phyloP scores from a whole-genome alignment of 2,329 filamentous ascomycete genomes.

The Herpotrichia juniperi region DNA sequence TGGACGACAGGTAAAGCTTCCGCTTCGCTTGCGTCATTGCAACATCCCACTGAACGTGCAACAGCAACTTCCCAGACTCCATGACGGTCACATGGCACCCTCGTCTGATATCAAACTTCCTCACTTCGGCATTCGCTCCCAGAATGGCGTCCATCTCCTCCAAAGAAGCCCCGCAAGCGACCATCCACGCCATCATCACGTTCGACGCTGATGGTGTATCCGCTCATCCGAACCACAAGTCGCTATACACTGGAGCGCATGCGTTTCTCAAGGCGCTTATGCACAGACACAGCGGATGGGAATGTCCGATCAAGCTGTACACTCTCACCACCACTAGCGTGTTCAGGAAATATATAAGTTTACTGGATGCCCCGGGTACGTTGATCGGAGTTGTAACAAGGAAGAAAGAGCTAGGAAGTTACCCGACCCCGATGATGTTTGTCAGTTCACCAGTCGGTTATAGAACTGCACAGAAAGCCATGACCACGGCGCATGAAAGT shows the following conservation, averaged over 20 bases:
- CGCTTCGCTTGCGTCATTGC: conserved; percentile 8
- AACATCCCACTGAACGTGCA: conserved; percentile 11
- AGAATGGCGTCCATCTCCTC: conserved; percentile 55
- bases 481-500: conserved; percentile 88
- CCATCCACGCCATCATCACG: conserved; percentile 84
- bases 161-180: conserved; percentile 55
- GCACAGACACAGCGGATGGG: conserved; percentile 67
- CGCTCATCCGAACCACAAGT: conserved; percentile 90
- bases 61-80: conserved; percentile 80
- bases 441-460: conserved; percentile 70
- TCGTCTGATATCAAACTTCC: conserved; percentile 70
- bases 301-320: conserved; percentile 81
- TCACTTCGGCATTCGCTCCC: conserved; percentile 76
- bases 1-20: conserved; percentile 70
- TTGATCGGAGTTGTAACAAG: conserved; percentile 62
- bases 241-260: conserved; percentile 81
- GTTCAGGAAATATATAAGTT: conserved; percentile 78
- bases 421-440: conserved; percentile 67
- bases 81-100: conserved; percentile 83
- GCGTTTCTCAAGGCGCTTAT: conserved; percentile 73
- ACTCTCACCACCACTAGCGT: conserved; percentile 77
- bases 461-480: conserved; percentile 77
- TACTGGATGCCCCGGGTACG: conserved; percentile 78
- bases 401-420: conserved; percentile 59
- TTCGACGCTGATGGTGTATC: conserved; percentile 87